Percentiles rank a stretch among this genome's conserved stretches.
Conservation (phyloP, 176 grass and related monocot species). For the Triticum urartu region DNA sequence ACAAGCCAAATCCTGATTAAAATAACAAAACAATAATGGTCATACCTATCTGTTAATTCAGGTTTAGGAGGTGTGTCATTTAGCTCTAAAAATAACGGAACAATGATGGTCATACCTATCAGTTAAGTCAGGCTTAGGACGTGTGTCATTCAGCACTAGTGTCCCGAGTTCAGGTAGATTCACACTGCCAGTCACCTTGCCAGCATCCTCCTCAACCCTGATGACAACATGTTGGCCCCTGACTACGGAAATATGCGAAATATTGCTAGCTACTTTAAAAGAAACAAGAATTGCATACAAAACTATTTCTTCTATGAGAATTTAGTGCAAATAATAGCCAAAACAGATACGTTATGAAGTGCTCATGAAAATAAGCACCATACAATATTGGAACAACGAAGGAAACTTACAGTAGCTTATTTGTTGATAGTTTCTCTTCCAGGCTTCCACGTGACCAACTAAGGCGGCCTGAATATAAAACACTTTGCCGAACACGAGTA, state of each 20-base stretch:
- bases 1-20: background rate
- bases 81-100: background rate
- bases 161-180: background rate
- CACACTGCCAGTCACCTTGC: background rate
- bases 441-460: background rate
- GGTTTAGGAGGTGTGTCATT: background rate
- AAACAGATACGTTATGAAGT: background rate
- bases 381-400: background rate
- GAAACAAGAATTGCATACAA: background rate
- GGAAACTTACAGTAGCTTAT: background rate
- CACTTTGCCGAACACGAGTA: background rate
- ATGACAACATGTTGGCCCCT: background rate
- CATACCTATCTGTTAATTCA: background rate
- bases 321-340: background rate
- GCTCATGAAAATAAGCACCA: background rate
- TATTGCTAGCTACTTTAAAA: background rate
- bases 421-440: background rate
- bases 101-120: background rate
- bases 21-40: background rate
- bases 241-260: background rate
- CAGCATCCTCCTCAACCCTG: background rate
- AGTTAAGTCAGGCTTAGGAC: background rate
- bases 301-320: no score
- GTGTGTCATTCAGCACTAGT: no score
- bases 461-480: background rate